Conservation (phyloP, 306 rosid genomes). For the Fragaria vesca region DNA sequence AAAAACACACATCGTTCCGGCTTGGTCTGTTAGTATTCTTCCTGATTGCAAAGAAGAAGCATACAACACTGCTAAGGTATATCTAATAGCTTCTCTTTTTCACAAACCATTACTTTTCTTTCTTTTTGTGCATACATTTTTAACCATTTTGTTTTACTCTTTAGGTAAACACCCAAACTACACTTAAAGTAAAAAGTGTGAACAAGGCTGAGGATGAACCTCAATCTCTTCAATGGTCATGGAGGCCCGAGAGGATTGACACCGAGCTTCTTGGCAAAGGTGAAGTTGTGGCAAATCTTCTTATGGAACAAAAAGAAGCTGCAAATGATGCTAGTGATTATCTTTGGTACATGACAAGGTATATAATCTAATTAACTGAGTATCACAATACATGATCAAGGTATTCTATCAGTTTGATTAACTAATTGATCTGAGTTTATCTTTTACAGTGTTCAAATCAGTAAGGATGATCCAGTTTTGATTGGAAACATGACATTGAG, state of each 20-base stretch:
- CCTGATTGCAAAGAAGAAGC: slow-evolving; percentile 46
- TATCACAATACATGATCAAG: not conserved
- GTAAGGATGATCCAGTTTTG: slow-evolving; percentile 44
- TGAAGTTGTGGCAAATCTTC: slow-evolving; percentile 9
- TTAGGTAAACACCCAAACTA: slow-evolving; percentile 59
- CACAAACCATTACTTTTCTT: not conserved
- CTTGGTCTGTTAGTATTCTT: slow-evolving; percentile 68
- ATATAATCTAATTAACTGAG: slow-evolving; percentile 25
- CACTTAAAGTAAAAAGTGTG: slow-evolving; percentile 34
- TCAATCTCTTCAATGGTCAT: slow-evolving; percentile 39
- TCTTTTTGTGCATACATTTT: not conserved
- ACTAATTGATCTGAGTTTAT: not conserved
- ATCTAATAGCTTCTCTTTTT: not conserved
- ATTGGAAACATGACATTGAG: slow-evolving; percentile 33
- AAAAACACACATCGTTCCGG: slow-evolving; percentile 34
- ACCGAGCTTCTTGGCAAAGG: slow-evolving; percentile 25
- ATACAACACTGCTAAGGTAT: slow-evolving; percentile 53
- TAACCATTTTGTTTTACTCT: not conserved
- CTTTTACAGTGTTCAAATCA: slow-evolving; percentile 29
- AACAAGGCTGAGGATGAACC: slow-evolving; percentile 44
- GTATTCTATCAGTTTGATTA: not conserved
- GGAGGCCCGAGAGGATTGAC: slow-evolving; percentile 48
- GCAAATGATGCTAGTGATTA: slow-evolving; percentile 48
- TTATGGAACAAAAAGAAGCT: slow-evolving; percentile 47
- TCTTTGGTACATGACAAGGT: slow-evolving; percentile 66